Evolutionary conservation across 106 monocot genomes (phyloP).

Genomic region (Allium cepa): DNA sequence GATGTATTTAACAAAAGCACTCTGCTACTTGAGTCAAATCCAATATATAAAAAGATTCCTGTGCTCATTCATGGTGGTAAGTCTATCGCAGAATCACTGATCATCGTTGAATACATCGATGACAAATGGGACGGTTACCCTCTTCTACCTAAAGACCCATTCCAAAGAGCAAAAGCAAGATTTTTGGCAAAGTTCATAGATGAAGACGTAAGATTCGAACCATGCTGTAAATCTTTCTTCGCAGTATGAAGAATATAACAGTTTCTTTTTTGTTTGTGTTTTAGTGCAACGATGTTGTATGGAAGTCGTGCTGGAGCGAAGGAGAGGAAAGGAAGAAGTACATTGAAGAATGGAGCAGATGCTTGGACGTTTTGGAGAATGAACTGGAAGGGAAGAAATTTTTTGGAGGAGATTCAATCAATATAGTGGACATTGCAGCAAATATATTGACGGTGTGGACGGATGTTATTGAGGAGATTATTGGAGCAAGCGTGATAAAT

Average conservation of each 20-base stretch:
- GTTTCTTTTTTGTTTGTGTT: not conserved
- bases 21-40: too few relatives aligned
- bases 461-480: not conserved
- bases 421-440: not conserved
- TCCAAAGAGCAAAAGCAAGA: not conserved
- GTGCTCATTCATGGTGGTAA: conserved; percentile 7
- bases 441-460: not conserved
- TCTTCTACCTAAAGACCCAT: not conserved
- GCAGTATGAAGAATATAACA: too few relatives aligned
- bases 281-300: not conserved
- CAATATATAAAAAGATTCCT: not conserved
- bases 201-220: not conserved
- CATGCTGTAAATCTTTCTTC: too few relatives aligned
- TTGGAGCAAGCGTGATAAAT: not conserved
- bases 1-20: too few relatives aligned
- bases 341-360: not conserved
- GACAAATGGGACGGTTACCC: not conserved
- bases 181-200: not conserved
- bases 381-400: conserved; percentile 2
- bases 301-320: not conserved
- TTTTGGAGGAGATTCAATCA: not conserved
- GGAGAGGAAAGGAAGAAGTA: not conserved
- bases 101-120: not conserved
- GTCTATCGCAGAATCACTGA: not conserved
- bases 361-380: not conserved